Evolutionary conservation across 2,329 filamentous ascomycete genomes (phyloP).

Genomic region (Herpotrichia juniperi): DNA sequence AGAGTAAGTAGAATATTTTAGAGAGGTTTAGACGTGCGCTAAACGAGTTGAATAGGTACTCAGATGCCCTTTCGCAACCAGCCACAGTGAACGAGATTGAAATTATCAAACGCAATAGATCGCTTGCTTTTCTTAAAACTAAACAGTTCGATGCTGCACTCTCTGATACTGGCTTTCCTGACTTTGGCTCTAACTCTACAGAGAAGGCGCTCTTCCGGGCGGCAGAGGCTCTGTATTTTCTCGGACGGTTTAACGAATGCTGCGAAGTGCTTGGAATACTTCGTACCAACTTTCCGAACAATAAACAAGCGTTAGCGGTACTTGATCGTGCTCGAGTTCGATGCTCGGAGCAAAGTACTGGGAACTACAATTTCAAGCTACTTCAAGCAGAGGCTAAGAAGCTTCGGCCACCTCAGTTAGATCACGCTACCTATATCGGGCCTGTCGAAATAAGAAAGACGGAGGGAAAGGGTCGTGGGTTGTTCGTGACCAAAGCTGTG

Average conservation of each 20-base stretch:
- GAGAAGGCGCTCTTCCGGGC: conserved; percentile 55
- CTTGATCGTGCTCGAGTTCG: conserved; percentile 24
- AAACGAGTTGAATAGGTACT: conserved; percentile 40
- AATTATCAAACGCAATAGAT: conserved; percentile 42
- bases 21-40: conserved; percentile 7
- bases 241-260: conserved; percentile 45
- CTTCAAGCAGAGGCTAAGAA: conserved; percentile 49
- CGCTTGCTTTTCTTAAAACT: conserved; percentile 41
- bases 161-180: conserved; percentile 29
- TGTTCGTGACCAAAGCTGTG: conserved; percentile 57
- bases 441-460: conserved; percentile 50
- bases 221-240: conserved; percentile 52
- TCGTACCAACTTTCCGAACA: conserved; percentile 25
- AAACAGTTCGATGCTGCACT: conserved; percentile 45
- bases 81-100: conserved; percentile 3
- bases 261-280: conserved; percentile 43
- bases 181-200: conserved; percentile 9
- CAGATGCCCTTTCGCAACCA: conserved; percentile 36
- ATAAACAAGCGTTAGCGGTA: conserved; percentile 33
- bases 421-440: conserved; percentile 55
- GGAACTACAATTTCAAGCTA: conserved; percentile 42
- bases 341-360: conserved; percentile 44
- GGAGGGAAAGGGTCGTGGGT: conserved; percentile 51
- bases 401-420: conserved; percentile 47
- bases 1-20: conserved; percentile 12